A percentile compares a stretch with the other conserved stretches of the same genome.
phyloP scores from a whole-genome alignment of 352 stramenopile species.

The Globisporangium abappressorium region DNA sequence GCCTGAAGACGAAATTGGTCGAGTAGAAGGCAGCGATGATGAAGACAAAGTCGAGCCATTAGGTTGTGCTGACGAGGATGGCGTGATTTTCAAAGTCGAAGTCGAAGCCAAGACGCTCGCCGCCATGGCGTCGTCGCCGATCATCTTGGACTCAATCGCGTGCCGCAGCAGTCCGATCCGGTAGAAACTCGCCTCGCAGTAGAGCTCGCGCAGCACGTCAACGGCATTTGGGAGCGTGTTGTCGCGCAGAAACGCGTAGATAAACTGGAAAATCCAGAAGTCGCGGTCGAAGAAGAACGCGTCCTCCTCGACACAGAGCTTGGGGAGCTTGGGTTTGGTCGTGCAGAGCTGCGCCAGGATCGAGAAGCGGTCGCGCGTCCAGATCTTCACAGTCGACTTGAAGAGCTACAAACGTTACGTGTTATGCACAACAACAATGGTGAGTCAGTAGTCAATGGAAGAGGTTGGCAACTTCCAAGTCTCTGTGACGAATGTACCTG shows the following conservation, averaged over 20 bases:
- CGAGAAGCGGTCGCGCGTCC: conserved; percentile 74
- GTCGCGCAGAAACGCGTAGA: conserved; percentile 63
- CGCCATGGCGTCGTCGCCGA: conserved; percentile 50
- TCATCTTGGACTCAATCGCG: conserved; percentile 76
- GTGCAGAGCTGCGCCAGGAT: conserved; percentile 82
- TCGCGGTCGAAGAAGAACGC: conserved; percentile 76
- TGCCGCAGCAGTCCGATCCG: conserved; percentile 66
- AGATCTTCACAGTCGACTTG: conserved; percentile 69
- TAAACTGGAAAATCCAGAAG: conserved; percentile 72
- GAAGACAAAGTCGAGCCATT: neutral
- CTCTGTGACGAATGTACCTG: conserved; percentile 27
- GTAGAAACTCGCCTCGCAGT: conserved; percentile 79
- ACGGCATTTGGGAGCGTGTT: conserved; percentile 53
- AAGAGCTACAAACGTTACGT: conserved; percentile 36
- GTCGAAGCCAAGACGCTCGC: conserved; percentile 21
- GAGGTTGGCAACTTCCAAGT: neutral
- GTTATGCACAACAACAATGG: neutral
- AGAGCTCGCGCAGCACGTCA: conserved; percentile 67
- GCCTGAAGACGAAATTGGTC: conserved; percentile 4
- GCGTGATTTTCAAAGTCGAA: neutral
- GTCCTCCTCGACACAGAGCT: conserved; percentile 47
- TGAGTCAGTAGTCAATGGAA: neutral
- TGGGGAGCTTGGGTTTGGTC: conserved; percentile 47
- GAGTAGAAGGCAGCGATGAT: conserved; percentile 2
- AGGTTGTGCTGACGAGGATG: conserved; percentile 2